Base-by-base conservation (phyloP, 2,329 filamentous ascomycete genomes). In the Xylariaceae sp. region DNA sequence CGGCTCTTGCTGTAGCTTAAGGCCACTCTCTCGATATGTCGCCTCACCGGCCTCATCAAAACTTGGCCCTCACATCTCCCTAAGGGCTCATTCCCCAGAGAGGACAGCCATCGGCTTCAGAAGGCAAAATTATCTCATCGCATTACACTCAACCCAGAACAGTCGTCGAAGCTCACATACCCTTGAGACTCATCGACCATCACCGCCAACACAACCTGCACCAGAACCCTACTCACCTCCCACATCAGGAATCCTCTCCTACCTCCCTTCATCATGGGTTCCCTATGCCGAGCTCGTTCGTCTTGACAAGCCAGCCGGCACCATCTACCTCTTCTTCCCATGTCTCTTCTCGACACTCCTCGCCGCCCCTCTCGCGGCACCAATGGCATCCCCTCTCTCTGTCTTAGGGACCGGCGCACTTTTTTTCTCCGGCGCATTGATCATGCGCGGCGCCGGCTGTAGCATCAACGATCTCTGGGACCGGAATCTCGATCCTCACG, bases 381-480 rank as follows among this genome's bases (percentile, higher is more conserved):
- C 86, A 0, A 75, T 83, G 56, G 68, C 82, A 2, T 62, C 79
- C 1, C 80, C 85, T 0, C 62, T 72, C 5, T 72, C 82, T 11
- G 80, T 88, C 16, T 54, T 85, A 22, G 76, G 80, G 39, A 89
- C 84, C 0, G 76, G 78, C 1, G 60, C 78, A 2, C 76, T 93
- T 38, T 93, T 94, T 68, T 79, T 86, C 58, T 74, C 80, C 2
- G 89, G 88, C 40, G 86, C 88, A 3, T 64, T 94, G 36, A 77
- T 95, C 54, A 93, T 95, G 86, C 85, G 90, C 49, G 86, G 90
- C 39, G 88, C 88, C 17, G 88, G 88, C 41, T 95, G 90, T 66
- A 86, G 86, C 16, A 89, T 94, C 68, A 95, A 95, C 63, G 90
- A 95, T 63, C 80, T 94, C 40, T 91, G 88, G 86, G 90, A 95